Percentiles rank a stretch among this genome's conserved stretches.
Evolutionary conservation across 1,284 basidiomycete species (phyloP).

Genomic region (Cryptococcus sp.): DNA sequence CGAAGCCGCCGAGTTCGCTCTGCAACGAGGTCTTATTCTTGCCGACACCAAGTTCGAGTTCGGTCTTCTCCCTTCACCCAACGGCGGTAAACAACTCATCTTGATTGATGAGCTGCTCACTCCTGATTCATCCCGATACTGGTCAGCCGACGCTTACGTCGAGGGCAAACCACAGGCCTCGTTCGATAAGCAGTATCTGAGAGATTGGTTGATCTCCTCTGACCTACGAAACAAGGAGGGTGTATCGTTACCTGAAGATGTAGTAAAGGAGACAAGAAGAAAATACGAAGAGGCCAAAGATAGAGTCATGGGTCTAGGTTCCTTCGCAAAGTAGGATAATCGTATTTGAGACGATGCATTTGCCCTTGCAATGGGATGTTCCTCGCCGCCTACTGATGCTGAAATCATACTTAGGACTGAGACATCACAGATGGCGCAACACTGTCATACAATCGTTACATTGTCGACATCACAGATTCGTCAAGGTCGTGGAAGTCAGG

Average conservation of each 20-base stretch:
- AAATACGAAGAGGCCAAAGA: conserved; percentile 75
- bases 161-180: conserved; percentile 75
- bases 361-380: no score
- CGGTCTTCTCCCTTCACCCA: conserved; percentile 55
- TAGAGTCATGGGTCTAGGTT: conserved; percentile 55
- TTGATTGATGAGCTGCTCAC: conserved; percentile 95
- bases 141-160: conserved; percentile 72
- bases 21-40: conserved; percentile 79
- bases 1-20: conserved; percentile 73
- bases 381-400: no score
- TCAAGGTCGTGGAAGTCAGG: no score
- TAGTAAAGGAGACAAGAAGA: conserved; percentile 68
- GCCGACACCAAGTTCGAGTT: conserved; percentile 95
- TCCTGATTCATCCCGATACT: conserved; percentile 95
- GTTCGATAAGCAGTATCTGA: conserved; percentile 95
- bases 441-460: conserved; percentile 4
- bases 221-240: conserved; percentile 74
- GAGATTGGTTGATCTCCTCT: conserved; percentile 74
- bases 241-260: conserved; percentile 67
- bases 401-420: no score
- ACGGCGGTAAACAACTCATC: conserved; percentile 57
- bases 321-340: neutral
- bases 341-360: no score
- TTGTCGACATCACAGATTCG: no score
- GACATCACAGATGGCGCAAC: no score